A percentile compares a stretch with the other conserved stretches of the same genome.
Conservation (phyloP, 2,329 filamentous ascomycete genomes). For the Sclerotiophoma versabilis region DNA sequence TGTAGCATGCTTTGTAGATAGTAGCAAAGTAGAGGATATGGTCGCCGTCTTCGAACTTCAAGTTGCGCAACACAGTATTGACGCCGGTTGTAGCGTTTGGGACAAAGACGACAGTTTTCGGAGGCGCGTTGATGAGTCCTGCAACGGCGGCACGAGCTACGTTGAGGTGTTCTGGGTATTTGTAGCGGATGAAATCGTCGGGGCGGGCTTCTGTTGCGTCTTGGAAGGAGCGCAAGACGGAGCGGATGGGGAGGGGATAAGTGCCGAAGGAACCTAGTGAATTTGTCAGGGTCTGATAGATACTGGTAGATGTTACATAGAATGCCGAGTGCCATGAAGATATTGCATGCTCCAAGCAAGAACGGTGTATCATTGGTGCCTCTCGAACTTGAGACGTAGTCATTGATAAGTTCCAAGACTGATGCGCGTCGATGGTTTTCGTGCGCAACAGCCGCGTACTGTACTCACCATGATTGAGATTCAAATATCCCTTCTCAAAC, state of each 20-base stretch:
- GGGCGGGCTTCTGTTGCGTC: conserved; percentile 71
- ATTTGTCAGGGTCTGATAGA: not conserved
- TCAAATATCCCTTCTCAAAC: conserved; percentile 71
- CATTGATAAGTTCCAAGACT: not conserved
- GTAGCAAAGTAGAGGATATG: conserved; percentile 81
- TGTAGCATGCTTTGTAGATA: conserved; percentile 79
- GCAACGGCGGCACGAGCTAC: conserved; percentile 66
- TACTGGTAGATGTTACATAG: not conserved
- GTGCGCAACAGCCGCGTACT: not conserved
- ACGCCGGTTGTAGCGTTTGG: conserved; percentile 80
- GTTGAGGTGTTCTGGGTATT: conserved; percentile 68
- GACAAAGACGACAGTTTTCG: conserved; percentile 75
- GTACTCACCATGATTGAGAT: conserved; percentile 77
- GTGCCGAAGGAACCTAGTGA: conserved; percentile 76
- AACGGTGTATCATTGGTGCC: not conserved
- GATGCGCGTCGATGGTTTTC: too few species aligned
- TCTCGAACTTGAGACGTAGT: not conserved
- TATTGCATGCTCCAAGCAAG: not conserved
- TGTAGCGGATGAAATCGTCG: conserved; percentile 78
- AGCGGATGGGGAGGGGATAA: conserved; percentile 68
- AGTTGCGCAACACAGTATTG: conserved; percentile 80
- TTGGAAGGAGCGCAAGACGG: conserved; percentile 69
- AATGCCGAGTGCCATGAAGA: too few species aligned
- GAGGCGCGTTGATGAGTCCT: conserved; percentile 69
- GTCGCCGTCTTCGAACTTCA: conserved; percentile 73